phyloP scores from a whole-genome alignment of 495 filamentous ascomycete species.

The Aspergillus bertholletiae region DNA sequence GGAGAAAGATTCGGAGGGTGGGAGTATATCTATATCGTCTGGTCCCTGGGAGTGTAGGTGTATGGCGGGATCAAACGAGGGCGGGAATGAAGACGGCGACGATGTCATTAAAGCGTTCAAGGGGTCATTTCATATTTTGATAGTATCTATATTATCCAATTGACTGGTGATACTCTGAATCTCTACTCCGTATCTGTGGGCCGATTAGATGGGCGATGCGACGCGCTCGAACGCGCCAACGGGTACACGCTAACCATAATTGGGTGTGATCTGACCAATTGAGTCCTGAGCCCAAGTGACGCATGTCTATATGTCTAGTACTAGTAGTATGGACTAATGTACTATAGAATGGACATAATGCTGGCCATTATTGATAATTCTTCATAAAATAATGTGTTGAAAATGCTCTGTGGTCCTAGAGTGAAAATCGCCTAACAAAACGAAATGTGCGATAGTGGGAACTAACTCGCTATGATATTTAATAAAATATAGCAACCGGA shows the following conservation, averaged over 20 bases:
- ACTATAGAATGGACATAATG: no score
- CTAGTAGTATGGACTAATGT: no score
- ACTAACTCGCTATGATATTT: no score
- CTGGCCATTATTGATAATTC: no score
- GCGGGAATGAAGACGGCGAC: constrained; percentile 32
- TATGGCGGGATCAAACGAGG: constrained; percentile 53
- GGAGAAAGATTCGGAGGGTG: constrained; percentile 39
- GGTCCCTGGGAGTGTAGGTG: constrained; percentile 46
- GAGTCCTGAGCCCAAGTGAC: no score
- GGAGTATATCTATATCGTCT: constrained; percentile 19
- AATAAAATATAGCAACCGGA: no score
- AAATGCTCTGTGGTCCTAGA: no score
- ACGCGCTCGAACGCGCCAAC: constrained; percentile 3
- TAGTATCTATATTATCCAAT: not conserved
- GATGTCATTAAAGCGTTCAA: constrained; percentile 33
- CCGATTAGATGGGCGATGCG: constrained; percentile 3
- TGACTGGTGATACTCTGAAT: not conserved
- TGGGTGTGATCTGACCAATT: no score
- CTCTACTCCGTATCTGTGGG: not conserved
- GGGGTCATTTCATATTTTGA: constrained; percentile 6
- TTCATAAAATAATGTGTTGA: no score
- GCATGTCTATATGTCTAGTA: no score
- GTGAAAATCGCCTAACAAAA: no score
- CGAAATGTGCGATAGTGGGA: no score
- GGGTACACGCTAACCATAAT: not conserved